phyloP scores from a whole-genome alignment of 176 grass and related monocot species.

The Oropetium thomaeum region DNA sequence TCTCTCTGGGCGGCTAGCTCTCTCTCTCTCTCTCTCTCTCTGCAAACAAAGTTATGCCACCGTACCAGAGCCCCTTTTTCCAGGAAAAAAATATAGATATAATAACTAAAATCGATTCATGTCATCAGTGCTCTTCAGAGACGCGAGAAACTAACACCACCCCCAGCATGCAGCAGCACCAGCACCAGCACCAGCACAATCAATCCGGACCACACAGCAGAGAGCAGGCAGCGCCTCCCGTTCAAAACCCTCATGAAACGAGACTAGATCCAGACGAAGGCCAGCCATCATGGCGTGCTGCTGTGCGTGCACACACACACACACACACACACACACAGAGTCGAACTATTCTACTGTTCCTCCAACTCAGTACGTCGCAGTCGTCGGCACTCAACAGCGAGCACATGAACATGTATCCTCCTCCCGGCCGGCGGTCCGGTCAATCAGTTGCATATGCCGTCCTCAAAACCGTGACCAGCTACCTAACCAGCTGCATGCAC shows the following conservation, averaged over 20 bases:
- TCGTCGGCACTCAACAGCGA: too few relatives aligned
- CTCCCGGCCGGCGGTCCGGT: too few relatives aligned
- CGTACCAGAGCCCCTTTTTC: not conserved
- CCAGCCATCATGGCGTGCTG: not conserved
- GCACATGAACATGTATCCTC: too few relatives aligned
- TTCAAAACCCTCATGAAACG: slow-evolving; percentile 29
- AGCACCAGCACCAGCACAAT: not conserved
- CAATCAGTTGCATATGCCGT: too few relatives aligned
- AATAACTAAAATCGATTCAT: too few relatives aligned
- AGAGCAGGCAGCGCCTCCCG: not conserved
- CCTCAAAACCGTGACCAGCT: too few relatives aligned
- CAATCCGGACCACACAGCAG: too few relatives aligned
- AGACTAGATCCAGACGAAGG: too few relatives aligned
- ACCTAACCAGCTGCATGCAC: too few relatives aligned
- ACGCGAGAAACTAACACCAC: not conserved
- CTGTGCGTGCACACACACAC: not conserved
- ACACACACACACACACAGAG: too few relatives aligned
- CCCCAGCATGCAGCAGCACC: too few relatives aligned
- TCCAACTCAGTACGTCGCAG: not conserved
- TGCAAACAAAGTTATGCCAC: not conserved
- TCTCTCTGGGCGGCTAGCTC: too few relatives aligned
- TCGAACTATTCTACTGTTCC: not conserved
- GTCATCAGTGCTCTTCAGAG: not conserved
- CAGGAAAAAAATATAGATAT: slow-evolving; percentile 1
- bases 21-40: not conserved